A percentile compares a stretch with the other conserved stretches of the same genome.
Conservation (phyloP, 2,329 filamentous ascomycete genomes). For the Neurospora sp. region DNA sequence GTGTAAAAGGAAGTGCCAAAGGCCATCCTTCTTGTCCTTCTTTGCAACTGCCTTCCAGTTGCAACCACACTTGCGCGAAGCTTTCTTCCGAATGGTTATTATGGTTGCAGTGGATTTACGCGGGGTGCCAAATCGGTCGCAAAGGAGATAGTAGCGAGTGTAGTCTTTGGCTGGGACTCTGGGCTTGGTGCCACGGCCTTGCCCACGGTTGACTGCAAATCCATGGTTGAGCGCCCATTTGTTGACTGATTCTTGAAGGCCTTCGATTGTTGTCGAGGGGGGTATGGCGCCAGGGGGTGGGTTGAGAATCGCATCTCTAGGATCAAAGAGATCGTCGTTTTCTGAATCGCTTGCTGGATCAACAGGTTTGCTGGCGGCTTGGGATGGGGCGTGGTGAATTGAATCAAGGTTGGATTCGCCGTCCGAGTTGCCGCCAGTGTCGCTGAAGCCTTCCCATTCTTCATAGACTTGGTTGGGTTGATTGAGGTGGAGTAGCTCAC, state of each 20-base stretch:
- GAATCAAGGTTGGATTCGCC: too few species aligned
- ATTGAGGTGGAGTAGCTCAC: background rate
- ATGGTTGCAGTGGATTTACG: background rate
- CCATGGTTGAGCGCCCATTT: background rate
- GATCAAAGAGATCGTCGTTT: fast-evolving
- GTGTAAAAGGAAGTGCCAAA: background rate
- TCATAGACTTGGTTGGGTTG: background rate
- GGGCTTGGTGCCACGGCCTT: background rate
- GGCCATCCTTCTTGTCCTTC: background rate
- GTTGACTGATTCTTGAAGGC: background rate
- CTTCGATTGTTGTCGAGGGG: background rate
- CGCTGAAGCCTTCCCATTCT: background rate
- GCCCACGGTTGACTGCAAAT: background rate
- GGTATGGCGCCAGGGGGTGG: background rate
- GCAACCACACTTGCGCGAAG: background rate
- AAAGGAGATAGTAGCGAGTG: background rate
- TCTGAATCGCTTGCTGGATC: background rate
- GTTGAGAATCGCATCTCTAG: background rate
- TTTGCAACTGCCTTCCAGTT: background rate
- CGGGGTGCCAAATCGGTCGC: background rate
- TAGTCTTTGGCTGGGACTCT: background rate
- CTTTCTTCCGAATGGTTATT: background rate
- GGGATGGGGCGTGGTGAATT: too few species aligned
- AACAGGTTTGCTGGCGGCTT: background rate
- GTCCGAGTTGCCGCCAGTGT: background rate